Base-by-base conservation (phyloP, 257 asterid genomes). In the Prunella vulgaris region DNA sequence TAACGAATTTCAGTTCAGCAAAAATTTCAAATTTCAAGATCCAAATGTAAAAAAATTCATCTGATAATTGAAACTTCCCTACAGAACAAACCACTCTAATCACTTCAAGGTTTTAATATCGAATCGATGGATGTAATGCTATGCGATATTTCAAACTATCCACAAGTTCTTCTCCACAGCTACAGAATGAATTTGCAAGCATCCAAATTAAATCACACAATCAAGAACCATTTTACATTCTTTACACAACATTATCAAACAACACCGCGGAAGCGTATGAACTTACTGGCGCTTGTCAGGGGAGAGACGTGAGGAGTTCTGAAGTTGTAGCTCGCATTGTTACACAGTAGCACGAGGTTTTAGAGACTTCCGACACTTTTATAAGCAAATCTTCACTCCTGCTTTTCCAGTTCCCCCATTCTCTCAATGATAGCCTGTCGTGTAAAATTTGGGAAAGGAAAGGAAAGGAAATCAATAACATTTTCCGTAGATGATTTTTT, bases 371-470 rank as follows among this genome's bases (percentile, higher is more conserved):
- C 42, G 3, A 25, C 28, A 25, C 53, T 4, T 15, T 21, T 32
- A 21, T 32, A 18, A 59, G 40, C 69, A 58, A 49, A 54, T 70
- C 71, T 62, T 74, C 73, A 91, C 60, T 91, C 96, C 72, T 79
- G 92, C 85, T 88, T 90, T 76, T 90, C 97, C 86, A 90, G 69
- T 78, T 91, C 97, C 59, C 97, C 97, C 96, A 91, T 88, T 83
- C 97, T 87, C 85, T 88, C 97, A 51, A 91, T 91, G 77, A 91
- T 91, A 49, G 97, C 96, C 97, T 92, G 85, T 48, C 32, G 20
- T 59, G 61, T 20, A 18, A 22, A 13, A 44, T 27, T 25, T 25
- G 3, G 28, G 28, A 6, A 44, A 60, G 70, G 60, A 52, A 44
- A 60, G 70, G 60, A 52, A 24, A 10, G 13, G 22, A 10, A 59